These are phyloP conservation scores for Erucastrum elatum DNA, from an alignment of 345 rosid species.

Conservation along the genomic window DNA sequence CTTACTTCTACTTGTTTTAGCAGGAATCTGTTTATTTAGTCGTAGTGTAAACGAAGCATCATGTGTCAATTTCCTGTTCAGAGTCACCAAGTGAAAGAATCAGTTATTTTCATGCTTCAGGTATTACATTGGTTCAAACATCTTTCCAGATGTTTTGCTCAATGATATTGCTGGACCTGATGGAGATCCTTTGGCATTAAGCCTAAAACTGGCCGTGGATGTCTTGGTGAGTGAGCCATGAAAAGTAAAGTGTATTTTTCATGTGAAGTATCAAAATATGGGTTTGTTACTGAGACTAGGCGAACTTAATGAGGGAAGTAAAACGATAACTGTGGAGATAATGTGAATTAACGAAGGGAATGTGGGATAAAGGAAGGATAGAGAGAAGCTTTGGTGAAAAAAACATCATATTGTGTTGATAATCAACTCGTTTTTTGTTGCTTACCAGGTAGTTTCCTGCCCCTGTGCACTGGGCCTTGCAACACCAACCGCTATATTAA, in stretches of 20 bases:
- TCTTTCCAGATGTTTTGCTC: slow-evolving; percentile 94
- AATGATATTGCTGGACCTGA: slow-evolving; percentile 94
- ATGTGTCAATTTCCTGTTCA: neutral
- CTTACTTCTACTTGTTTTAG: slow-evolving; percentile 15
- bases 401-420: neutral
- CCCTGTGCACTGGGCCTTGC: slow-evolving; percentile 99
- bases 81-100: slow-evolving; percentile 11
- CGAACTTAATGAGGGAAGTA: neutral
- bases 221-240: slow-evolving; percentile 72
- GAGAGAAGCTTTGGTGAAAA: neutral
- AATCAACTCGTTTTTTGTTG: slow-evolving; percentile 14
- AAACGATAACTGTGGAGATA: slow-evolving; percentile 8
- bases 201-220: slow-evolving; percentile 95
- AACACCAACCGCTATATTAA: slow-evolving; percentile 94
- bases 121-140: slow-evolving; percentile 78
- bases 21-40: neutral
- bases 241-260: slow-evolving; percentile 16
- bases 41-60: slow-evolving; percentile 16
- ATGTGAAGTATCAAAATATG: slow-evolving; percentile 4
- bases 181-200: slow-evolving; percentile 80
- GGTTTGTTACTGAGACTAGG: neutral
- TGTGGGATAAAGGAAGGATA: neutral
- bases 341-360: neutral
- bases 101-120: slow-evolving; percentile 45
- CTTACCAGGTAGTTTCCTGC: slow-evolving; percentile 87